phyloP scores from a whole-genome alignment of 2,329 filamentous ascomycete genomes.

The Botrytis fabae region DNA sequence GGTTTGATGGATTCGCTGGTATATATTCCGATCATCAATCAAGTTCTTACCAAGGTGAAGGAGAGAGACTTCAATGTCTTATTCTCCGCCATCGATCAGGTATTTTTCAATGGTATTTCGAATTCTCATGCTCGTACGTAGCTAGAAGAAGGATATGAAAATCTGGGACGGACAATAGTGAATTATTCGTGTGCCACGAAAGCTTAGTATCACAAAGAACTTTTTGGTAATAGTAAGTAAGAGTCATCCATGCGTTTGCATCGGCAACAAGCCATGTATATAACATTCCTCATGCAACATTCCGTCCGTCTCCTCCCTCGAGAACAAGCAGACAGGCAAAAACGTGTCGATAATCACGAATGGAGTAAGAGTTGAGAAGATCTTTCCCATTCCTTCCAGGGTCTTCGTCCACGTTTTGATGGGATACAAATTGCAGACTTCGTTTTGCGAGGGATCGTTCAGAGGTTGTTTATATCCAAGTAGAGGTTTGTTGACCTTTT shows the following conservation, averaged over 20 bases:
- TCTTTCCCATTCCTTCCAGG: background rate
- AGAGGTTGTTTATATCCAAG: background rate
- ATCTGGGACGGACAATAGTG: background rate
- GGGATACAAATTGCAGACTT: background rate
- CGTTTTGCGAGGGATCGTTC: background rate
- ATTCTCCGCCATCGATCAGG: background rate
- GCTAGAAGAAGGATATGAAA: background rate
- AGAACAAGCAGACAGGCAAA: background rate
- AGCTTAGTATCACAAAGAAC: background rate
- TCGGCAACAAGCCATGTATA: background rate
- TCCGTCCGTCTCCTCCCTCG: background rate
- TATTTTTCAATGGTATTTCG: background rate
- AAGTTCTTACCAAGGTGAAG: background rate
- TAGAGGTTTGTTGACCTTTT: background rate
- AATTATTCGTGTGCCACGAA: background rate
- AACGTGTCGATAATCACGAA: background rate
- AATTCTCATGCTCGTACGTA: background rate
- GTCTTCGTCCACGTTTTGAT: background rate
- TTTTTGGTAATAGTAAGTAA: background rate
- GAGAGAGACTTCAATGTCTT: background rate
- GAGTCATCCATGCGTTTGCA: background rate
- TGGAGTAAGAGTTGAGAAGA: background rate
- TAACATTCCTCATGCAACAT: background rate
- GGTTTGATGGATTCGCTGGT: background rate
- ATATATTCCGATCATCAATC: background rate